phyloP scores from a whole-genome alignment of 2,329 filamentous ascomycete genomes.

The Didymosphaeria variabile region DNA sequence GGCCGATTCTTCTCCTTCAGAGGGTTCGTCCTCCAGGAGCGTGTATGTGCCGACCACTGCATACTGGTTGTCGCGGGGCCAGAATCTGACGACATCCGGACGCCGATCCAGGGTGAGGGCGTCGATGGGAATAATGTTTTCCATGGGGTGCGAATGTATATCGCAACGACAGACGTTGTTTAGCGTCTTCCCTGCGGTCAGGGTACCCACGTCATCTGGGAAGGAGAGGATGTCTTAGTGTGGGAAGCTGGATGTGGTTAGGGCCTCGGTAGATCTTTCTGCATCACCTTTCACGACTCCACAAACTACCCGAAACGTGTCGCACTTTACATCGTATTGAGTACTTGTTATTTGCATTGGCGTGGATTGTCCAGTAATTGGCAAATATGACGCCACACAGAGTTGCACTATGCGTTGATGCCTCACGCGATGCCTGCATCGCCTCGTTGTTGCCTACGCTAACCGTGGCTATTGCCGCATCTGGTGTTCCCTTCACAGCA shows the following conservation, averaged over 20 bases:
- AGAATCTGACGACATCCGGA: conserved; percentile 82
- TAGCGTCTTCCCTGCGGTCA: too few species aligned
- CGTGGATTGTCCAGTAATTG: not conserved
- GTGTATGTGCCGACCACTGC: conserved; percentile 88
- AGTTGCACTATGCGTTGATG: conserved; percentile 34
- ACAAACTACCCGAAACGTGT: not conserved
- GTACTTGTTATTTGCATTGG: not conserved
- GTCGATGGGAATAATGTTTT: conserved; percentile 53
- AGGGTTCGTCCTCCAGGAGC: conserved; percentile 36
- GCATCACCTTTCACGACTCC: not conserved
- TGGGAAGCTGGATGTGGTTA: conserved; percentile 24
- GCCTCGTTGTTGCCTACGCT: conserved; percentile 45
- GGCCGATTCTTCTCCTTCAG: conserved; percentile 39
- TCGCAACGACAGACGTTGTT: too few species aligned
- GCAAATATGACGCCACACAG: not conserved
- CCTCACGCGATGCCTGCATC: conserved; percentile 36
- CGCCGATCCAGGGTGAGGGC: conserved; percentile 70
- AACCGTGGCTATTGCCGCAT: conserved; percentile 24
- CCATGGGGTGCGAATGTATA: conserved; percentile 30
- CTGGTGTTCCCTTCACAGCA: not conserved
- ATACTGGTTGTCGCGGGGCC: conserved; percentile 67
- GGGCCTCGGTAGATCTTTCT: conserved; percentile 16
- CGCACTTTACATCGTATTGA: not conserved
- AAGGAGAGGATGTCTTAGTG: not conserved
- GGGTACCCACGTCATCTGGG: too few species aligned